phyloP scores from a whole-genome alignment of 345 rosid species.

The Hirschfeldia incana region DNA sequence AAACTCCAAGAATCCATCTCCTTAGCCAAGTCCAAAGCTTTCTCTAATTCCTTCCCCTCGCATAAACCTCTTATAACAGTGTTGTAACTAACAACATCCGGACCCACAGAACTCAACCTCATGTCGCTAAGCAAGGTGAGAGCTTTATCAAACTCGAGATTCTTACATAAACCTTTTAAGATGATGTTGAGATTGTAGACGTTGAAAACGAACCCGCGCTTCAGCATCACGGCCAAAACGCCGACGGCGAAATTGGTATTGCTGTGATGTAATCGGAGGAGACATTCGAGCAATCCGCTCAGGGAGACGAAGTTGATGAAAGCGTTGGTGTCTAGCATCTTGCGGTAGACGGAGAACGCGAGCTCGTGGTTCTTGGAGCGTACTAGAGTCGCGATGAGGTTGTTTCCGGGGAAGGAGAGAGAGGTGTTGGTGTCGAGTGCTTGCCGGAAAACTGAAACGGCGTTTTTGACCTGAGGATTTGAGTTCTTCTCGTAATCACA shows the following conservation, averaged over 20 bases:
- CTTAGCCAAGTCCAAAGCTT: conserved; percentile 42
- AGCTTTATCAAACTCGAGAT: conserved; percentile 40
- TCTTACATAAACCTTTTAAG: conserved; percentile 58
- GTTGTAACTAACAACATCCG: conserved; percentile 53
- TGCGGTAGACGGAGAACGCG: conserved; percentile 49
- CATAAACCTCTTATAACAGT: conserved; percentile 56
- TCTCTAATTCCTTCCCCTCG: conserved; percentile 41
- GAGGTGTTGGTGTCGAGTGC: conserved; percentile 40
- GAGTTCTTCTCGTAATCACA: conserved; percentile 36
- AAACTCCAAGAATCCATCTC: conserved; percentile 52
- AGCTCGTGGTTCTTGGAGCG: conserved; percentile 53
- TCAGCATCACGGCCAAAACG: conserved; percentile 52
- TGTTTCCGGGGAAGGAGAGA: conserved; percentile 45
- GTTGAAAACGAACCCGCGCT: conserved; percentile 55
- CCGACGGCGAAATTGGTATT: conserved; percentile 44
- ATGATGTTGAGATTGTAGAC: conserved; percentile 49
- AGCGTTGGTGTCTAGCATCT: conserved; percentile 43
- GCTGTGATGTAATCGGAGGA: conserved; percentile 38
- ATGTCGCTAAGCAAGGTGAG: conserved; percentile 45
- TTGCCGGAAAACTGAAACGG: conserved; percentile 47
- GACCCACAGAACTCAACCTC: conserved; percentile 39
- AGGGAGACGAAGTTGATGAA: conserved; percentile 48
- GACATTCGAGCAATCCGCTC: conserved; percentile 58
- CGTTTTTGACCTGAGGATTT: conserved; percentile 38
- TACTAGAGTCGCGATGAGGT: conserved; percentile 52